Conservation (phyloP, 805 yeast genomes). For the Kuraishia hungarica region DNA sequence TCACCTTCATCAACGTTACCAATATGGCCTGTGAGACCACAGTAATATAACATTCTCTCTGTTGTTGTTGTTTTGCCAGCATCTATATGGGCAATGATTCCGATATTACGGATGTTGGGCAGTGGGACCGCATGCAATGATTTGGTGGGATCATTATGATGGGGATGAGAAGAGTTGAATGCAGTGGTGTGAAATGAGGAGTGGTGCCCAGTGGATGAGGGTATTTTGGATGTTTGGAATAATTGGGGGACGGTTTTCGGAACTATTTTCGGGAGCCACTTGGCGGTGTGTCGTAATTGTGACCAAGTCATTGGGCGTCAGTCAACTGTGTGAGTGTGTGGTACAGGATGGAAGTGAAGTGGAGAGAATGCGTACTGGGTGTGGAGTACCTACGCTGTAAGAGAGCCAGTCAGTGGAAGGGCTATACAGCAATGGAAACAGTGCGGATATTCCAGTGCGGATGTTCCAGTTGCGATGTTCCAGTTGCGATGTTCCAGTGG, state of each 20-base stretch:
- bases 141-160: background rate
- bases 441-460: no score
- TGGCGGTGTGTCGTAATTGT: background rate
- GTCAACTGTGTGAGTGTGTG: no score
- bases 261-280: background rate
- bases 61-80: conserved; percentile 99
- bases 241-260: no score
- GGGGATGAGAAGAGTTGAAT: background rate
- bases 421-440: no score
- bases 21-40: conserved; percentile 70
- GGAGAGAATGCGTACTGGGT: no score
- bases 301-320: background rate
- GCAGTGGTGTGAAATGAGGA: background rate
- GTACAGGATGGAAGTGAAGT: no score
- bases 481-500: no score
- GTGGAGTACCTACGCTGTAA: no score
- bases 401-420: no score
- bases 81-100: conserved; percentile 97
- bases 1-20: conserved; percentile 97
- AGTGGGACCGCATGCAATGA: conserved; percentile 9
- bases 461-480: no score
- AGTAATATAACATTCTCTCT: conserved; percentile 85
- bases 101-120: conserved; percentile 68
- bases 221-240: no score
- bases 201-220: background rate